A percentile compares a stretch with the other conserved stretches of the same genome.
Evolutionary conservation across 257 asterid genomes (phyloP).

Genomic region (Eustoma russellianum): DNA sequence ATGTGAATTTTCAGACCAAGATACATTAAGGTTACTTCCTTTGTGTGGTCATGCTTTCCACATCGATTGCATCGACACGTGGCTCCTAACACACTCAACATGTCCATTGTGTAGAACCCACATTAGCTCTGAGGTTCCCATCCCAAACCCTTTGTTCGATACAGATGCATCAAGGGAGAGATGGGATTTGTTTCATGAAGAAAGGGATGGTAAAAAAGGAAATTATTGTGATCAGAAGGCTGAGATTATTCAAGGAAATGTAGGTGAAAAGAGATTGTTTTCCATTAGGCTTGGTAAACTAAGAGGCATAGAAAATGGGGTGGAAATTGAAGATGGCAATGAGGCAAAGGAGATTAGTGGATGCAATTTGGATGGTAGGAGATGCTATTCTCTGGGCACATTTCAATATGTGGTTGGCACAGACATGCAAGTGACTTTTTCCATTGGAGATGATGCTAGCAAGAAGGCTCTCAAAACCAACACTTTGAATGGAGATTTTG

Average conservation of each 20-base stretch:
- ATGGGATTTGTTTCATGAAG: conserved; percentile 11
- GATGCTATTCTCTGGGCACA: conserved; percentile 67
- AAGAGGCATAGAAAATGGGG: conserved; percentile 19
- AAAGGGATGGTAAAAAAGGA: conserved; percentile 5
- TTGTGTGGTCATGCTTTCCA: conserved; percentile 88
- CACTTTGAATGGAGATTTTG: conserved; percentile 8
- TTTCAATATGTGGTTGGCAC: conserved; percentile 41
- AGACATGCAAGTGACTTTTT: conserved; percentile 34
- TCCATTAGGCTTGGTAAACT: conserved; percentile 54
- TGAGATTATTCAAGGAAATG: conserved; percentile 13
- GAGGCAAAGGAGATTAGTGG: conserved; percentile 17
- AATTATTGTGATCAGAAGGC: conserved; percentile 3
- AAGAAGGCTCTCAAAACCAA: background rate
- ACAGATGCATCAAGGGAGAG: conserved; percentile 12
- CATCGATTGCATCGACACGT: conserved; percentile 66
- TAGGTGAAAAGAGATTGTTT: conserved; percentile 20
- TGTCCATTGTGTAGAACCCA: conserved; percentile 73
- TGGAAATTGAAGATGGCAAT: conserved; percentile 10
- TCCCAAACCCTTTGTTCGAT: conserved; percentile 9
- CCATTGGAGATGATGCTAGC: conserved; percentile 4
- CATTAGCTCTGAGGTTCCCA: conserved; percentile 17
- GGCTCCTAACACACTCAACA: conserved; percentile 76
- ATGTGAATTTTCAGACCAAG: conserved; percentile 58
- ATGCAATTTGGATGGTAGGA: conserved; percentile 43
- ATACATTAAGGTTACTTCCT: conserved; percentile 66